phyloP scores from a whole-genome alignment of 768 basidiomycete genomes.

The Lactarius indigo region DNA sequence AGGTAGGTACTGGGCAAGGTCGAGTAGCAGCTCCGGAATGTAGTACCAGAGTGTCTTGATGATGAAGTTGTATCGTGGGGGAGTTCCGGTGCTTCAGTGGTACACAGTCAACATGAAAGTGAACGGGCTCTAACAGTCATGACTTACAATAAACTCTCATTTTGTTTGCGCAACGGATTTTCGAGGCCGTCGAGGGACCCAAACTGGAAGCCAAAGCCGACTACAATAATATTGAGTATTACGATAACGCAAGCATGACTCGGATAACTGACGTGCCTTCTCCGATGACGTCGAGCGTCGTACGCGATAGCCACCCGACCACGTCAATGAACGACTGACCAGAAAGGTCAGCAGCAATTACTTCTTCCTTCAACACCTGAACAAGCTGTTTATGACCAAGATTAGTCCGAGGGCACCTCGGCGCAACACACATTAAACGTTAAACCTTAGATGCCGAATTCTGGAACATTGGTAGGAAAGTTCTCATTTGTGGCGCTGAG shows the following conservation, averaged over 20 bases:
- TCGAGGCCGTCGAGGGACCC: constrained; percentile 27
- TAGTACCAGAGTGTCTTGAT: constrained; percentile 24
- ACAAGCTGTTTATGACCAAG: constrained; percentile 19
- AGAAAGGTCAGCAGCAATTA: constrained; percentile 8
- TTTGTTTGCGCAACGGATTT: constrained; percentile 26
- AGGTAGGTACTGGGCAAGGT: constrained; percentile 22
- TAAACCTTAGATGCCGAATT: constrained; percentile 24
- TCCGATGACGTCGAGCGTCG: constrained; percentile 30
- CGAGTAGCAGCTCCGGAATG: constrained; percentile 17
- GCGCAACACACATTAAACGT: background rate
- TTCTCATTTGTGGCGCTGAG: constrained; percentile 26
- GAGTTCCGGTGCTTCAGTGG: background rate
- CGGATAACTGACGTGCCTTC: constrained; percentile 21
- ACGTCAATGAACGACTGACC: constrained; percentile 19
- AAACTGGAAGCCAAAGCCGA: constrained; percentile 29
- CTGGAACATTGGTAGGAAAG: constrained; percentile 29
- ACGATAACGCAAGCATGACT: background rate
- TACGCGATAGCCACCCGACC: constrained; percentile 26
- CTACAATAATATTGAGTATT: constrained; percentile 5
- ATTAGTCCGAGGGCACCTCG: background rate
- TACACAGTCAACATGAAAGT: background rate
- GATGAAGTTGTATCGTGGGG: background rate
- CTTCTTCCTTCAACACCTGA: constrained; percentile 27
- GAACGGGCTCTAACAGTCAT: background rate
- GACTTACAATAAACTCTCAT: constrained; percentile 30